phyloP scores from a whole-genome alignment of 2,329 filamentous ascomycete genomes.

The Davidsoniella neocaledoniae region DNA sequence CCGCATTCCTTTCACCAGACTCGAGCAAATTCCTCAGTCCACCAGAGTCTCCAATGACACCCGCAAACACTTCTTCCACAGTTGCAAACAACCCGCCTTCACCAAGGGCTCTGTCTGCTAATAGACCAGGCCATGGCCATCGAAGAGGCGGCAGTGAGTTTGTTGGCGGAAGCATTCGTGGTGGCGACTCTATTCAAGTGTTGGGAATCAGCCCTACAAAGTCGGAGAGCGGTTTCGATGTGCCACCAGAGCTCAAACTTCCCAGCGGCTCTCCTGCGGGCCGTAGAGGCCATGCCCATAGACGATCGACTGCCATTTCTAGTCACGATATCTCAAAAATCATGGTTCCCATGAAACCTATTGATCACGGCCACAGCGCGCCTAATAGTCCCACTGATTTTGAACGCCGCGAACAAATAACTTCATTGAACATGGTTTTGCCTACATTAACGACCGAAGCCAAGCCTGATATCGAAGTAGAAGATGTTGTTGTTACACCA shows the following conservation, averaged over 20 bases:
- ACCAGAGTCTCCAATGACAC: constrained; percentile 35
- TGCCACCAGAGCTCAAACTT: constrained; percentile 37
- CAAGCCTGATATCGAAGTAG: neutral
- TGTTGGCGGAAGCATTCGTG: constrained; percentile 53
- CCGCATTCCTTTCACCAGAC: constrained; percentile 18
- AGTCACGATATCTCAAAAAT: constrained; percentile 63
- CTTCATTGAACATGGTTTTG: neutral
- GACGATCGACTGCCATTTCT: constrained; percentile 68
- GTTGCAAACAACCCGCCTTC: constrained; percentile 29
- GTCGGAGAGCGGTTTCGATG: constrained; percentile 34
- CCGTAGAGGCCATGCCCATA: constrained; percentile 55
- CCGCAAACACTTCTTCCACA: constrained; percentile 14
- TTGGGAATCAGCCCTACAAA: constrained; percentile 58
- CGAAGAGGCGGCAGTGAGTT: constrained; percentile 73
- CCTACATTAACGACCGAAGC: neutral
- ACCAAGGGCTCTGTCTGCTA: constrained; percentile 32
- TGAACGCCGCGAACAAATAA: constrained; percentile 15
- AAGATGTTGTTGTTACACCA: neutral
- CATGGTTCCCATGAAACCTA: constrained; percentile 33
- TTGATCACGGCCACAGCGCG: constrained; percentile 41
- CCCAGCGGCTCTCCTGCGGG: constrained; percentile 34
- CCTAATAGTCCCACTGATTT: constrained; percentile 42
- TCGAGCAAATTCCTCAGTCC: constrained; percentile 31
- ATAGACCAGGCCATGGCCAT: constrained; percentile 47
- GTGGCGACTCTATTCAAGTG: constrained; percentile 39